Percentiles rank a stretch among this genome's conserved stretches.
These are phyloP conservation scores for Plectranthus barbatus DNA, from an alignment of 257 asterid species.

Conservation along the genomic window DNA sequence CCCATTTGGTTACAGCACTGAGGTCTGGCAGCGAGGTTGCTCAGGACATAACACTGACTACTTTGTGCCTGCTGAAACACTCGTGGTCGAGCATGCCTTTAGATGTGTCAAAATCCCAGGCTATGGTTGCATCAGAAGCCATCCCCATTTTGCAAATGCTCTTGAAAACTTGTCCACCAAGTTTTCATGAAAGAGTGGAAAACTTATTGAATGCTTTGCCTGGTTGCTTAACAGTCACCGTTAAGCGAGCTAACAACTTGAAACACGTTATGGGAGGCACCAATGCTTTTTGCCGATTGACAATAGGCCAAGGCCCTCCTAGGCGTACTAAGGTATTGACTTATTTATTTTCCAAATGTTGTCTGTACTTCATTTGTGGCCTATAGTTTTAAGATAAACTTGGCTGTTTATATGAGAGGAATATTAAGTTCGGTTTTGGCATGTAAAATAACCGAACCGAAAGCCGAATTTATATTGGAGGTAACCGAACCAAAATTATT, in stretches of 20 bases:
- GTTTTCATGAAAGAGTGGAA: constrained; percentile 61
- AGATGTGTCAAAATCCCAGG: constrained; percentile 69
- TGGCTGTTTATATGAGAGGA: not conserved
- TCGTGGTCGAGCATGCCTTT: constrained; percentile 79
- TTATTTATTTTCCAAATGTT: not conserved
- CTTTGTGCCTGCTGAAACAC: constrained; percentile 61
- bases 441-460: too few relatives aligned
- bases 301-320: constrained; percentile 67
- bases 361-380: not conserved
- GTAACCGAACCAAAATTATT: too few relatives aligned
- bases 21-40: constrained; percentile 67
- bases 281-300: constrained; percentile 63
- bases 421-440: not conserved
- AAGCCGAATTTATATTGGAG: too few relatives aligned
- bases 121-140: constrained; percentile 79
- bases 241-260: constrained; percentile 62
- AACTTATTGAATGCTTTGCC: constrained; percentile 71
- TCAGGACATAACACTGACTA: constrained; percentile 53
- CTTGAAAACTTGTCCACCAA: constrained; percentile 52
- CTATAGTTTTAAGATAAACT: not conserved
- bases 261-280: constrained; percentile 66
- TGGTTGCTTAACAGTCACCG: constrained; percentile 76
- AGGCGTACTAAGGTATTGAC: constrained; percentile 67
- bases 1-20: constrained; percentile 64
- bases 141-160: constrained; percentile 69